Evolutionary conservation across 345 rosid genomes (phyloP).

Genomic region (Alliaria petiolata): DNA sequence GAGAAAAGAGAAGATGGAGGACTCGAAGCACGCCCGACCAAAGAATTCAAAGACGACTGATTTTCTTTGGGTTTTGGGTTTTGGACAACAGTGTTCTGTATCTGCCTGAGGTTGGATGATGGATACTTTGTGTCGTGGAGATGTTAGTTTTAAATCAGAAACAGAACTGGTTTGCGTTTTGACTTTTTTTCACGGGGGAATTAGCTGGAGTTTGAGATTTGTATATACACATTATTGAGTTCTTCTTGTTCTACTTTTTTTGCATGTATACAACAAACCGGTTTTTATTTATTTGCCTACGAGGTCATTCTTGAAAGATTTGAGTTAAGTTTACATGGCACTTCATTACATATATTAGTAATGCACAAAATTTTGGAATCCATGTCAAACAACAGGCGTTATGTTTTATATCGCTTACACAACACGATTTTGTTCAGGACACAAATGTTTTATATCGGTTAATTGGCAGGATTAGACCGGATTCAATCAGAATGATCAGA

Average conservation of each 20-base stretch:
- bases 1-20: conserved; percentile 75
- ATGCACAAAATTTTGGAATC: too few species aligned
- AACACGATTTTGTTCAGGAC: too few species aligned
- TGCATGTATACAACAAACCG: conserved; percentile 9
- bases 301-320: not conserved
- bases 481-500: too few species aligned
- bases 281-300: not conserved
- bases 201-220: conserved; percentile 7
- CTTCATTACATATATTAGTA: too few species aligned
- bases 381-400: too few species aligned
- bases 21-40: conserved; percentile 58
- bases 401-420: too few species aligned
- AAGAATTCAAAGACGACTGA: conserved; percentile 51
- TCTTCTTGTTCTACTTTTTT: conserved; percentile 6
- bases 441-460: too few species aligned
- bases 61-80: not conserved
- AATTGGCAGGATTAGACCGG: too few species aligned
- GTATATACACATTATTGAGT: conserved; percentile 20
- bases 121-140: not conserved
- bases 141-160: not conserved
- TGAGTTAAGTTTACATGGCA: not conserved
- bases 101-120: not conserved
- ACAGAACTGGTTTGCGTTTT: conserved; percentile 15
- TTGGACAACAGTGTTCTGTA: not conserved
- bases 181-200: not conserved